Percentiles rank a stretch among this genome's conserved stretches.
phyloP scores from a whole-genome alignment of 2,329 filamentous ascomycete genomes.

The Cryphonectria nitschkei region DNA sequence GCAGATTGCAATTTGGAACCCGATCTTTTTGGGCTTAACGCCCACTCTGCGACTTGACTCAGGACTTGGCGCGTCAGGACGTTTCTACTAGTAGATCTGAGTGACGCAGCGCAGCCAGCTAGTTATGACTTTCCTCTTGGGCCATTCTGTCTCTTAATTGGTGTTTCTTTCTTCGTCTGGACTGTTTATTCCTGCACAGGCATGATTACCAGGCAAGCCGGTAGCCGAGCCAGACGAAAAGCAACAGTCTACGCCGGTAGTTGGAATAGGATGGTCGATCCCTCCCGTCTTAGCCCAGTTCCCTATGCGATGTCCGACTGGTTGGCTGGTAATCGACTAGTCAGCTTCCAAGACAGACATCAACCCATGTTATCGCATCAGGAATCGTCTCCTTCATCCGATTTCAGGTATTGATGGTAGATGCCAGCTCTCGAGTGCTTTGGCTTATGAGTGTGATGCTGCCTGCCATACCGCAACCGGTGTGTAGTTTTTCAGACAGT shows the following conservation, averaged over 20 bases:
- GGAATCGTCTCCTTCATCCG: neutral
- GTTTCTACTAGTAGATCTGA: neutral
- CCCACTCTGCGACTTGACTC: conserved; percentile 1
- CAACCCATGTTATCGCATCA: neutral
- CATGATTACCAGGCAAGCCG: neutral
- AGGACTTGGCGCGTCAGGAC: neutral
- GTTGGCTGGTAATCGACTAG: neutral
- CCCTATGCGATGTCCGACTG: neutral
- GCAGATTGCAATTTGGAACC: conserved; percentile 29
- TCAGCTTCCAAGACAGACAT: neutral
- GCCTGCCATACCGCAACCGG: neutral
- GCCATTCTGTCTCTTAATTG: neutral
- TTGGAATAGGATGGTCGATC: conserved; percentile 18
- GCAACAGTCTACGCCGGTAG: conserved; percentile 13
- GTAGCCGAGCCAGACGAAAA: conserved; percentile 9
- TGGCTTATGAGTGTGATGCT: conserved; percentile 6
- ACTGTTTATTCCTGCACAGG: neutral
- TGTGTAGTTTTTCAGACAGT: conserved; percentile 1
- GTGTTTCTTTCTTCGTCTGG: neutral
- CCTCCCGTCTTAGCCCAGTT: neutral
- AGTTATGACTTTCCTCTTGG: neutral
- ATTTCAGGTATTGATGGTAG: neutral
- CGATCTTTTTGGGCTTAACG: neutral
- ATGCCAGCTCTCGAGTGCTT: neutral
- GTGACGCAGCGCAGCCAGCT: neutral